Base-by-base conservation (phyloP, 1,284 basidiomycete species). In the Sporisorium exsertum region DNA sequence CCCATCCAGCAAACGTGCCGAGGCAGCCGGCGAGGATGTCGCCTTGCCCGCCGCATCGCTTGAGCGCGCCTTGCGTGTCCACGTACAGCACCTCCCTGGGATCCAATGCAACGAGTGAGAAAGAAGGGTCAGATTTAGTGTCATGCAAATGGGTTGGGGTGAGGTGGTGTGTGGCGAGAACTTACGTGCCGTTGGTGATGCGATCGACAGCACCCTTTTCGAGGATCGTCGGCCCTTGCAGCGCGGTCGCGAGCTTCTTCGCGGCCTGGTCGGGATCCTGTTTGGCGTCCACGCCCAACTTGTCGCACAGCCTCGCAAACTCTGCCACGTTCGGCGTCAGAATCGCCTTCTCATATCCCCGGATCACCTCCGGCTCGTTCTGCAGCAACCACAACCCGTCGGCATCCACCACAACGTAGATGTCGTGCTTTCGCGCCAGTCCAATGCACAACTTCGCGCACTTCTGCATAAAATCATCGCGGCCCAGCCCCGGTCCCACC, bases 301-400 rank as follows among this genome's bases (percentile, higher is more conserved):
- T 89, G 62, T 94, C 90, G 69, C 91, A 91, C 29, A 99, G 86
- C 13, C 95, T 88, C 79, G 91, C 91, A 86, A 99, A 98, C 85
- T 99, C 96, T 71, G 94, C 92, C 13, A 97, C 90, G 79, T 99
- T 99, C 0, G 97, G 96, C 0, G 97, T 99, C 46, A 98, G 87
- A 3, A 96, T 91, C 0, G 91, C 92, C 24, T 91, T 90, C 16
- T 89, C 87, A 86, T 95, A 96, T 0, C 94, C 94, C 75, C 89
- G 88, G 60, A 99, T 90, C 50, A 94, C 85, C 8, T 89, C 87
- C 0, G 92, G 88, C 62, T 95, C 91, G 79, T 92, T 90, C 32
- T 93, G 92, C 50, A 93, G 87, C 86, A 93, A 88, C 87, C 89
- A 93, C 9, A 96, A 88, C 2, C 91, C 94, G 84, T 98, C 96